Evolutionary conservation across 2,329 filamentous ascomycete species (phyloP), one percentile per base, ranked within the genome.

Genomic region (Thelonectria discophora): DNA sequence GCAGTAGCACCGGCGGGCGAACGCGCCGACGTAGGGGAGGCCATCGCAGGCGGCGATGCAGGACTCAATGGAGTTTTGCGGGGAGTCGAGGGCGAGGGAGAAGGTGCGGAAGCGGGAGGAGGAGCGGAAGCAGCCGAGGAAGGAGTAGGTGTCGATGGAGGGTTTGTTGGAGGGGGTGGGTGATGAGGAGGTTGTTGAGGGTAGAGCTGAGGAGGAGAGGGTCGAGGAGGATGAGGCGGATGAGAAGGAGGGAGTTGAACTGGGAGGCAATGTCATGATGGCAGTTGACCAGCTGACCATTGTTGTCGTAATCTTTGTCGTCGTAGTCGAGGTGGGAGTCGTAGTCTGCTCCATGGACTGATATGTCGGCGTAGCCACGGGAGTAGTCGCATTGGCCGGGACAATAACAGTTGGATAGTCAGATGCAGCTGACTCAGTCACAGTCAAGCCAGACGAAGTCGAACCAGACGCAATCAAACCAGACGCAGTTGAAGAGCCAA

Each of bases 1-100:
- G 58, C 82, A 85, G 72, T 81, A 82, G 67, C 82, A 84, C 20
- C 72, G 72, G 11, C 73, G 78, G 27, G 75, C 71, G 21, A 74
- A 78, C 42, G 81, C 63, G 52, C 79, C 81, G 2, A 78, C 76
- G 57, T 79, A 82, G 17, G 72, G 75, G 39, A 61, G 66, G 2
- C 72, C 73, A 1, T 59, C 54, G 63, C 81, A 84, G 39, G 69
- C 65, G n/a, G 67, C 58, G 11, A 80, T 71, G 54, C 81, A 84
- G 17, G 63, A 65, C 53, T 76, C 69, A 17, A 77, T 72, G 12
- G 78, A 78, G 81, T 83, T 82, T 12, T 72, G 68, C 1, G 63
- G 47, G 10, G 64, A 71, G 4, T 78, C 74, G 0, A 64, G 62
- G 1, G 67, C 65, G 21, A 72, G 54, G 0, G 68, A 53, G 60